Evolutionary conservation across 306 rosid species (phyloP), one percentile per base, ranked within the genome.

Genomic region (Cicer pinnatifidum): DNA sequence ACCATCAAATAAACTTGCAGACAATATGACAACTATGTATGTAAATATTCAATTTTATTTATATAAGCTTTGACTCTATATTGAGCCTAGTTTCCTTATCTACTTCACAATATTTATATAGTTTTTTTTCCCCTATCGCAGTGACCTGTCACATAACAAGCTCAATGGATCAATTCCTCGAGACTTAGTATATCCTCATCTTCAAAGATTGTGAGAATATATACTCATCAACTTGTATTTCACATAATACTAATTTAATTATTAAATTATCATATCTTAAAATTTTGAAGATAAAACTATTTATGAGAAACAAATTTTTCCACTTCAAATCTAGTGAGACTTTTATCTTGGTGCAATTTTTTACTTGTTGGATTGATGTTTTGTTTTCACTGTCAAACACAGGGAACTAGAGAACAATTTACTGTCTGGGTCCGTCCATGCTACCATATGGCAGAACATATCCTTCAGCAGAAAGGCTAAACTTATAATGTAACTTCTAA

Each of bases 1-100:
- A 64, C 95, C 97, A 6, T 16, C 86, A 19, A 73, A 38, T 5
- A 82, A 85, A 60, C 96, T 91, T 66, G 71, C 98, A 68, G 51
- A 67, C 72, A 75, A 86, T 15, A 72, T 94, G 80, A 94, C 96
- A 20, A 88, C 97, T 47, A 78, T 94, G 98, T 94, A 88, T 7
- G 95, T 52, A 51, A 59, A 50, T 46, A 38, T 46, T 52, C 9
- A 44, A 20, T 72, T 77, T 74, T 47, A 5, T 69, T 70, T 13
- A 15, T 66, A 47, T 67, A 47, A 37, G 41, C 16, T 54, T 63
- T 71, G 72, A 13, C 40, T 46, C 66, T 38, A 23, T 52, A n/a
- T 38, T 54, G 52, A 71, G 35, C 60, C 44, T 67, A 15, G 52
- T 69, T 81, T 44, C 50, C 48, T 71, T 50, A 52, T 54, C 56